Percentiles rank a stretch among this genome's conserved stretches.
These are phyloP conservation scores for Letharia columbiana DNA, from an alignment of 495 filamentous ascomycete genomes.

Conservation along the genomic window DNA sequence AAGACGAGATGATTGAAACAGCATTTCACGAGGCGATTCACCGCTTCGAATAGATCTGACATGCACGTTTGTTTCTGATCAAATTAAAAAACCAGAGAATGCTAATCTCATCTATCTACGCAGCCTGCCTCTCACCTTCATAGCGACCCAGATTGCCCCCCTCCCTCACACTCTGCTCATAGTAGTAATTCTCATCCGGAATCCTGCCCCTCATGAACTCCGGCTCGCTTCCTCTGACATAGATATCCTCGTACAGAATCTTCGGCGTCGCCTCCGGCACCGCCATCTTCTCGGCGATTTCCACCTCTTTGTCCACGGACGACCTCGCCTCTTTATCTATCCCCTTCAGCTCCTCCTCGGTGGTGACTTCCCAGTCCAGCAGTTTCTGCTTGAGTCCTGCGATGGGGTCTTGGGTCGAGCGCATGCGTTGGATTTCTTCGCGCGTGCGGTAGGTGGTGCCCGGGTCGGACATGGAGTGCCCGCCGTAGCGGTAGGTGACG, in stretches of 20 bases:
- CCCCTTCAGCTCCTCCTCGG: conserved; percentile 92
- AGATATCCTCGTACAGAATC: conserved; percentile 94
- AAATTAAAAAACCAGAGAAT: neutral
- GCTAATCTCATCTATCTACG: conserved; percentile 24
- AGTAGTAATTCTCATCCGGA: conserved; percentile 92
- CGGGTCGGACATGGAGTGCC: conserved; percentile 98
- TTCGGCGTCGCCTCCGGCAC: conserved; percentile 64
- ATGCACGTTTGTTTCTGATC: neutral
- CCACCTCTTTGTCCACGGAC: conserved; percentile 83
- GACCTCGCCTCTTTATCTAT: conserved; percentile 87
- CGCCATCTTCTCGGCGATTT: conserved; percentile 77
- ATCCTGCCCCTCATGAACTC: conserved; percentile 81
- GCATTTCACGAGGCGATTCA: neutral
- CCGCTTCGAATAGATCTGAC: neutral
- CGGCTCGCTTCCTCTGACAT: conserved; percentile 85
- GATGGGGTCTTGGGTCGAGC: conserved; percentile 95
- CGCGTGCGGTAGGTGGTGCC: conserved; percentile 98
- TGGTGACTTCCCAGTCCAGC: conserved; percentile 83
- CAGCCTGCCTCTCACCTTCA: conserved; percentile 13
- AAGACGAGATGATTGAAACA: no score
- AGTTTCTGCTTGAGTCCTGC: conserved; percentile 97
- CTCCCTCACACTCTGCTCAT: conserved; percentile 37
- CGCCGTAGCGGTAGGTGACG: conserved; percentile 98
- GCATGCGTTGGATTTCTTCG: conserved; percentile 99
- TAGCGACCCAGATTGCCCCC: conserved; percentile 17